A percentile compares a stretch with the other conserved stretches of the same genome.
phyloP scores from a whole-genome alignment of 805 yeast species.

The Yamadazyma laniorum region DNA sequence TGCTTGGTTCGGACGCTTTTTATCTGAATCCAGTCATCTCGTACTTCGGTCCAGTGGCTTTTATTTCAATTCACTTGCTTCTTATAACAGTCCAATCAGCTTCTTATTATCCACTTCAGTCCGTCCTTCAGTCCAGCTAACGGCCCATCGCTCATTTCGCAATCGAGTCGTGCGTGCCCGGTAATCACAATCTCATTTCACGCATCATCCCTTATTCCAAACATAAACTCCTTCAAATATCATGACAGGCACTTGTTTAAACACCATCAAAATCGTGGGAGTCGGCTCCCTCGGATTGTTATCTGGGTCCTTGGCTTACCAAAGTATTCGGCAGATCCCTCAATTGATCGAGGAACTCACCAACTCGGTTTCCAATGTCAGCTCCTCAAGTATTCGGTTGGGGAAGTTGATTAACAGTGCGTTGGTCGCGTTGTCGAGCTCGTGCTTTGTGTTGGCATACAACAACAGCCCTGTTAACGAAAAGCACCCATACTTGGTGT shows the following conservation, averaged over 20 bases:
- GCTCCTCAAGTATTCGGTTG: slow-evolving; percentile 21
- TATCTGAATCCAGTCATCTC: too few relatives aligned
- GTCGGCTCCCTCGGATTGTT: slow-evolving; percentile 67
- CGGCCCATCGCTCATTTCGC: too few relatives aligned
- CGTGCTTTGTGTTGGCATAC: slow-evolving; percentile 55
- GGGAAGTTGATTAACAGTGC: slow-evolving; percentile 23
- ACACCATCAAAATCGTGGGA: slow-evolving; percentile 58
- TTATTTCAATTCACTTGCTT: too few relatives aligned
- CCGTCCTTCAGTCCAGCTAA: too few relatives aligned
- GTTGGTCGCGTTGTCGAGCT: slow-evolving; percentile 49
- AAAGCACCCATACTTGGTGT: slow-evolving; percentile 72
- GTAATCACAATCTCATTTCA: too few relatives aligned
- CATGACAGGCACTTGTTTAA: slow-evolving; percentile 35
- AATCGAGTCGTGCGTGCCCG: too few relatives aligned
- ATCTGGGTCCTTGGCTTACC: slow-evolving; percentile 49
- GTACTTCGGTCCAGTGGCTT: too few relatives aligned
- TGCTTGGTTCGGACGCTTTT: too few relatives aligned
- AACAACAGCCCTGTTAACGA: slow-evolving; percentile 51
- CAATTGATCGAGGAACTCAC: slow-evolving; percentile 24
- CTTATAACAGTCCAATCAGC: too few relatives aligned
- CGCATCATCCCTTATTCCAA: background rate
- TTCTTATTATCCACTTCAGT: too few relatives aligned
- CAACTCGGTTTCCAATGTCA: slow-evolving; percentile 12
- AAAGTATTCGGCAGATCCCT: slow-evolving; percentile 33
- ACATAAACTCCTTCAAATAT: too few relatives aligned